Base-by-base conservation (phyloP, 495 filamentous ascomycete genomes). In the Cercophora samala region DNA sequence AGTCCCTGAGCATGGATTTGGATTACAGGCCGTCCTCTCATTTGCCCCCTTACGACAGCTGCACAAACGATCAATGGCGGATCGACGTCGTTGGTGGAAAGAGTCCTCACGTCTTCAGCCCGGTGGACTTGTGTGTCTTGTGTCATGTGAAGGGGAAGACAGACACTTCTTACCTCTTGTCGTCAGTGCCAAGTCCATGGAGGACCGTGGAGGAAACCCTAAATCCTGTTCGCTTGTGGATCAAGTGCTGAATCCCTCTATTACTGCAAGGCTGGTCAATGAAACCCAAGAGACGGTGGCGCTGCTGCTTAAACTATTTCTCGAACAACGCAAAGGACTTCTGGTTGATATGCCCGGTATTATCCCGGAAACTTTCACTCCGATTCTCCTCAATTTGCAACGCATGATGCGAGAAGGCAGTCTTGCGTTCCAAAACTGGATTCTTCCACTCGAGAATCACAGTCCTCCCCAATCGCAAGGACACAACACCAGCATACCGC, bases 41-140 rank as follows among this genome's bases (percentile, higher is more conserved):
- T 61, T 90, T 88, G 67, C 77, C 78, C 46, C 86, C 87, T 71
- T 87, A 84, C 26, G 42, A 67, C 53, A 60, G 42, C 5, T 71
- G 21, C 58, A 54, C 17, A 70, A 70, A 64, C 63, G 80, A 8
- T 63, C 64, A 54, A 74, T 70, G 22, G 62, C 67, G 15, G 62
- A 84, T 58, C 79, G 84, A 26, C 69, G 78, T 60, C 80, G 84
- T 6, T 91, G 86, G 87, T 92, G 88, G 89, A 68, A 79, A 22
- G 58, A 72, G 5, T 87, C 82, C 0, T 89, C 83, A 59, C 81
- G 83, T 19, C 76, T 91, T 3, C 81, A 84, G 58, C 64, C 76
- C 19, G 86, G 86, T 52, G 81, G 85, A 3, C 74, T 91, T 1
- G 76, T 91, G 0, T 89, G 86, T 58, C 72, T 91, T 11, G 74